Conservation (phyloP, 106 monocot genomes). For the Agapanthus africanus region DNA sequence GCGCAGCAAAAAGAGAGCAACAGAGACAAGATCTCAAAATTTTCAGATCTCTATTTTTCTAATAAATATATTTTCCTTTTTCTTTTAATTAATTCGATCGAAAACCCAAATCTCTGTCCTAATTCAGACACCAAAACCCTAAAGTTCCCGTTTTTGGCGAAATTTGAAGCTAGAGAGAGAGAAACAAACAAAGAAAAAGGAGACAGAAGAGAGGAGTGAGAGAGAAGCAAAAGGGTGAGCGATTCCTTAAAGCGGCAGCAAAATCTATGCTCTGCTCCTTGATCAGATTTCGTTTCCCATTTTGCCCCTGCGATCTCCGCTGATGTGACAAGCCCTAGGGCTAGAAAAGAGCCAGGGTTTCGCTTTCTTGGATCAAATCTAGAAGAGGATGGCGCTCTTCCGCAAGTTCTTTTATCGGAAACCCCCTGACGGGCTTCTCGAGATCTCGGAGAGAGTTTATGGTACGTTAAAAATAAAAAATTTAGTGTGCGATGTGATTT, state of each 20-base stretch:
- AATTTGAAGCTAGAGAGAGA: neutral
- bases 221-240: no score
- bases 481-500: neutral
- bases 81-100: neutral
- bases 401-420: conserved; percentile 73
- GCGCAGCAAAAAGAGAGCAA: conserved; percentile 1
- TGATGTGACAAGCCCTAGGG: neutral
- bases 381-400: conserved; percentile 55
- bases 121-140: neutral
- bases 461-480: no score
- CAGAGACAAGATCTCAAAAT: neutral
- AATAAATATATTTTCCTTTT: neutral
- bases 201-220: neutral
- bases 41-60: neutral
- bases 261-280: conserved; percentile 24
- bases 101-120: neutral
- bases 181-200: neutral
- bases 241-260: conserved; percentile 25
- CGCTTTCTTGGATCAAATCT: conserved; percentile 5
- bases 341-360: conserved; percentile 2
- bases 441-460: conserved; percentile 83
- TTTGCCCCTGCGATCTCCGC: neutral
- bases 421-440: conserved; percentile 86
- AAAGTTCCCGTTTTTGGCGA: neutral
- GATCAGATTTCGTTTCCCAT: conserved; percentile 10